phyloP scores from a whole-genome alignment of 2,329 filamentous ascomycete species.

The Monascus ruber region DNA sequence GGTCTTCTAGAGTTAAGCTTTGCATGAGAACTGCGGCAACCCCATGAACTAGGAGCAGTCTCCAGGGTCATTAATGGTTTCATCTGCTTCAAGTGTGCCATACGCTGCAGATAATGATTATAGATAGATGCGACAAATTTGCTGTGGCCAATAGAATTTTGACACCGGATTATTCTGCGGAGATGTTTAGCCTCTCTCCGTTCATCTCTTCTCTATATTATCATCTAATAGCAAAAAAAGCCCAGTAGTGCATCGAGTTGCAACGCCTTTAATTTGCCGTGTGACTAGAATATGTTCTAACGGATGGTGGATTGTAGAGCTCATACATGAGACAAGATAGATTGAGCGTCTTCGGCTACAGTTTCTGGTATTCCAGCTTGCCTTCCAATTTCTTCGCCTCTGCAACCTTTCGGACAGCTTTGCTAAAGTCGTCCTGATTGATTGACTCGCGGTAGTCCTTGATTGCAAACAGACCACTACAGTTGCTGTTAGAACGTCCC shows the following conservation, averaged over 20 bases:
- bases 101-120: too few relatives aligned
- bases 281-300: too few relatives aligned
- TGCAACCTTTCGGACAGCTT: conserved; percentile 92
- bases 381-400: conserved; percentile 98
- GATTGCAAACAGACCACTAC: conserved; percentile 87
- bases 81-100: not conserved
- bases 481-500: conserved; percentile 5
- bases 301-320: too few relatives aligned
- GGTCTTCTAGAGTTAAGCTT: not conserved
- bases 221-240: too few relatives aligned
- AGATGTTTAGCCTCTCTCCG: too few relatives aligned
- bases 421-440: conserved; percentile 99
- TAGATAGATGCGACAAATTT: too few relatives aligned
- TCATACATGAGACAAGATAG: too few relatives aligned
- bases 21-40: not conserved
- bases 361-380: conserved; percentile 94
- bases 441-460: conserved; percentile 94
- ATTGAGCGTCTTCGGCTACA: conserved; percentile 41
- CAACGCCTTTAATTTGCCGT: too few relatives aligned
- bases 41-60: not conserved
- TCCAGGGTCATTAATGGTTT: not conserved
- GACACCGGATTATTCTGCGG: too few relatives aligned
- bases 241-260: too few relatives aligned
- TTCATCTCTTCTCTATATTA: too few relatives aligned
- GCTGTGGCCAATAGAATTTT: too few relatives aligned